Evolutionary conservation across 495 filamentous ascomycete species (phyloP).

Genomic region (Pyrenula massariospora): DNA sequence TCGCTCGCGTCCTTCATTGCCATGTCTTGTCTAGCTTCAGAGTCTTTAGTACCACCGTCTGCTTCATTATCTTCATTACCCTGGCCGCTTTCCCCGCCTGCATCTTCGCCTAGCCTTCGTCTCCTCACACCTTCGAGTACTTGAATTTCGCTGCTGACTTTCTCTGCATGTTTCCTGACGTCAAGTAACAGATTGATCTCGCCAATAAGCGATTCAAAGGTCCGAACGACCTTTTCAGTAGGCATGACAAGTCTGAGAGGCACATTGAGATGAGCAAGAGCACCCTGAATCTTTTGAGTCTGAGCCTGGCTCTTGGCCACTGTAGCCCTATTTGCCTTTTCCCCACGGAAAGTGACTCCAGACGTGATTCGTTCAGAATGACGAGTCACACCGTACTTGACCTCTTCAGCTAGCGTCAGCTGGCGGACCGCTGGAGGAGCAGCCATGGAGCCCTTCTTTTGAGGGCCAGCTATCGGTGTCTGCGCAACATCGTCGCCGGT

Average conservation of each 20-base stretch:
- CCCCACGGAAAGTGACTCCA: constrained; percentile 68
- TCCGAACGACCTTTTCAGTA: constrained; percentile 64
- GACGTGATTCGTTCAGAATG: constrained; percentile 74
- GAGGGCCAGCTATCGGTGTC: constrained; percentile 14
- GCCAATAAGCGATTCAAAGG: constrained; percentile 69
- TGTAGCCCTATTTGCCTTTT: constrained; percentile 70
- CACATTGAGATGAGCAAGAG: constrained; percentile 69
- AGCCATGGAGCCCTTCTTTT: constrained; percentile 20
- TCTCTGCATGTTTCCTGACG: constrained; percentile 70
- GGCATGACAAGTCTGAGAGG: constrained; percentile 73
- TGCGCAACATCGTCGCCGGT: constrained; percentile 21
- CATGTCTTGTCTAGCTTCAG: background rate
- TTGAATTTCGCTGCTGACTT: constrained; percentile 72
- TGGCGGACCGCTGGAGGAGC: constrained; percentile 42
- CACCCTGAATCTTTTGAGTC: constrained; percentile 65
- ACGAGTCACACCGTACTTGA: constrained; percentile 69
- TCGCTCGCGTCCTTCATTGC: constrained; percentile 1
- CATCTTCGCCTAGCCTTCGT: constrained; percentile 41
- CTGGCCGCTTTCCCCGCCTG: constrained; percentile 12
- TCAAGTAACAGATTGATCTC: constrained; percentile 70
- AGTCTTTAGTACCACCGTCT: constrained; percentile 10
- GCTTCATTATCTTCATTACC: constrained; percentile 25
- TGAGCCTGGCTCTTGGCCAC: constrained; percentile 75
- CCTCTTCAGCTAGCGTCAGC: constrained; percentile 62
- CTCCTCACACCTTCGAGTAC: constrained; percentile 52